Evolutionary conservation across 2,329 filamentous ascomycete genomes (phyloP).

Genomic region (Microdochium nivale): DNA sequence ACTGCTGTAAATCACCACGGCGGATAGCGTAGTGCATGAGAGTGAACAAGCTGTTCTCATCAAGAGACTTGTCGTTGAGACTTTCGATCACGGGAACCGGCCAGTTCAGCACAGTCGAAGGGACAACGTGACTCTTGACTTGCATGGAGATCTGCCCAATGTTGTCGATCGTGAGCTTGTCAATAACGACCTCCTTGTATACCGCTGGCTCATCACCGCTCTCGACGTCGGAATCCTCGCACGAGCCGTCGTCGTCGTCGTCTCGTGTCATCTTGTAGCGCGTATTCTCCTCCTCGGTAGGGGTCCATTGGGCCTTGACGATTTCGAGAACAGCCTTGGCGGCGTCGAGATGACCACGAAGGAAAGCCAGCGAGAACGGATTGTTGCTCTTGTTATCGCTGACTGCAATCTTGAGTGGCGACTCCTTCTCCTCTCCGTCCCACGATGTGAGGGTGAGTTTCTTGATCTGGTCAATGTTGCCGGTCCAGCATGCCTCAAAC

Average conservation of each 20-base stretch:
- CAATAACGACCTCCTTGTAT: conserved; percentile 48
- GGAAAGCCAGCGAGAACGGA: conserved; percentile 61
- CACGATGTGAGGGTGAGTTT: conserved; percentile 51
- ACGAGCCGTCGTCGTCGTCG: conserved; percentile 24
- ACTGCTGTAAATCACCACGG: conserved; percentile 41
- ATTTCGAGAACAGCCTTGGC: conserved; percentile 64
- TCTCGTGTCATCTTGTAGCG: conserved; percentile 36
- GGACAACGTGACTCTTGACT: conserved; percentile 55
- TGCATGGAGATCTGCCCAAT: conserved; percentile 61
- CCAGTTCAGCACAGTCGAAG: conserved; percentile 42
- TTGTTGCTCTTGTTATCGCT: conserved; percentile 39
- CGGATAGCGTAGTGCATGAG: conserved; percentile 38
- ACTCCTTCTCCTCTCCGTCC: conserved; percentile 40
- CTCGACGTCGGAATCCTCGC: conserved; percentile 26
- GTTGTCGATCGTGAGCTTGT: conserved; percentile 67
- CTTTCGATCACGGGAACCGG: conserved; percentile 23
- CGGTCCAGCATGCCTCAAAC: conserved; percentile 66
- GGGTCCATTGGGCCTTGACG: conserved; percentile 57
- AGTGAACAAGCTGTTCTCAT: conserved; percentile 9
- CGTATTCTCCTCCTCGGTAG: conserved; percentile 40
- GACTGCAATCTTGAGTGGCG: conserved; percentile 57
- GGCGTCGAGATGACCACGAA: conserved; percentile 54
- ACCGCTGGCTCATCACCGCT: conserved; percentile 32
- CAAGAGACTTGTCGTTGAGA: conserved; percentile 17
- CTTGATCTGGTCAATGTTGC: conserved; percentile 60